A percentile compares a stretch with the other conserved stretches of the same genome.
Conservation (phyloP, 2,329 filamentous ascomycete species). For the Podosphaera fusca region DNA sequence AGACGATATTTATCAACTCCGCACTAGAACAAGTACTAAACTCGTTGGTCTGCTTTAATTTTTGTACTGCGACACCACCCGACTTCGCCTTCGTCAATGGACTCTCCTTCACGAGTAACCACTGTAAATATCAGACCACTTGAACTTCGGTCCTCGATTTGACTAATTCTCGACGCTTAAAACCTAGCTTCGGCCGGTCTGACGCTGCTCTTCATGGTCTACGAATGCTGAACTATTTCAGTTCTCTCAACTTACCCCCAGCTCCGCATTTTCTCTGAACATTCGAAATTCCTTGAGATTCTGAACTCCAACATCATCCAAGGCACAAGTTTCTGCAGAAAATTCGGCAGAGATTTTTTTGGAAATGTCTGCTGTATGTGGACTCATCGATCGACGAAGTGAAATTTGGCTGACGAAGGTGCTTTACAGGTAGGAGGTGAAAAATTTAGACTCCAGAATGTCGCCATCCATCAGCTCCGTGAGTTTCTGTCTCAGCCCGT, state of each 20-base stretch:
- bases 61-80: background rate
- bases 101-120: background rate
- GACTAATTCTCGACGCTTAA: background rate
- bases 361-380: background rate
- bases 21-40: background rate
- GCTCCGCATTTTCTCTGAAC: background rate
- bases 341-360: too few relatives aligned
- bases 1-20: background rate
- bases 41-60: background rate
- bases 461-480: constrained; percentile 11
- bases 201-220: background rate
- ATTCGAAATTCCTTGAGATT: background rate
- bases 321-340: too few relatives aligned
- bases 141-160: background rate
- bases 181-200: background rate
- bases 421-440: background rate
- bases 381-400: background rate
- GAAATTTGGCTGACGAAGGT: background rate
- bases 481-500: constrained; percentile 55
- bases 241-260: background rate
- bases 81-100: background rate
- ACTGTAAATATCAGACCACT: background rate
- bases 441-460: background rate
- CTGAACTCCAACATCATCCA: background rate
- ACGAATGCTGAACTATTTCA: background rate